Conservation (phyloP, 352 stramenopile species). For the Stramenopiles sp. region DNA sequence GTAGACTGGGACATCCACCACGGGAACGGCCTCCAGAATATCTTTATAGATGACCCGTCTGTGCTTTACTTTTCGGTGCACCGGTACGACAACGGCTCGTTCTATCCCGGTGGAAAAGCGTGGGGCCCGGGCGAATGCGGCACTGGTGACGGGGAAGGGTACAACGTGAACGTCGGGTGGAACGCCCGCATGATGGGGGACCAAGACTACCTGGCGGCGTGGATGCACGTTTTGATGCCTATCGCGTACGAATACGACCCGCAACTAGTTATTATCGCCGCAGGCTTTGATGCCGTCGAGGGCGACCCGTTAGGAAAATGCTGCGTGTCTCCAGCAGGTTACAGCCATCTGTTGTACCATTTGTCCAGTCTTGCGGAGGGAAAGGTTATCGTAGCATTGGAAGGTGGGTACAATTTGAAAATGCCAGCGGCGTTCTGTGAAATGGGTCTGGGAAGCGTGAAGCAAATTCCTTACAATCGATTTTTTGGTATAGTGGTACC, state of each 20-base stretch:
- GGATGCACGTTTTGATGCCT: conserved; percentile 46
- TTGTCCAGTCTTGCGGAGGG: conserved; percentile 30
- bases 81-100: conserved; percentile 15
- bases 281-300: conserved; percentile 79
- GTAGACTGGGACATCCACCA: conserved; percentile 72
- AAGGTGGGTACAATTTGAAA: conserved; percentile 38
- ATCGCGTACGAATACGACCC: conserved; percentile 59
- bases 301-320: conserved; percentile 68
- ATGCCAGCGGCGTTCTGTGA: conserved; percentile 12
- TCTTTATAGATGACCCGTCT: conserved; percentile 41
- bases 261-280: conserved; percentile 77
- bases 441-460: too few relatives aligned
- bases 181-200: conserved; percentile 33
- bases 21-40: conserved; percentile 56
- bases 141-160: conserved; percentile 24
- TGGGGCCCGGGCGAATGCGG: conserved; percentile 33
- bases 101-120: conserved; percentile 27
- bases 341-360: conserved; percentile 33
- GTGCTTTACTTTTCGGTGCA: conserved; percentile 46
- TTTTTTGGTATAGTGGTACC: too few relatives aligned
- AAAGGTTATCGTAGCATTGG: conserved; percentile 38
- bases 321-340: conserved; percentile 35
- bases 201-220: conserved; percentile 42
- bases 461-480: too few relatives aligned
- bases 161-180: conserved; percentile 48